These are phyloP conservation scores for Chlorella sp. DNA, from an alignment of 139 green algal genomes.

Conservation along the genomic window DNA sequence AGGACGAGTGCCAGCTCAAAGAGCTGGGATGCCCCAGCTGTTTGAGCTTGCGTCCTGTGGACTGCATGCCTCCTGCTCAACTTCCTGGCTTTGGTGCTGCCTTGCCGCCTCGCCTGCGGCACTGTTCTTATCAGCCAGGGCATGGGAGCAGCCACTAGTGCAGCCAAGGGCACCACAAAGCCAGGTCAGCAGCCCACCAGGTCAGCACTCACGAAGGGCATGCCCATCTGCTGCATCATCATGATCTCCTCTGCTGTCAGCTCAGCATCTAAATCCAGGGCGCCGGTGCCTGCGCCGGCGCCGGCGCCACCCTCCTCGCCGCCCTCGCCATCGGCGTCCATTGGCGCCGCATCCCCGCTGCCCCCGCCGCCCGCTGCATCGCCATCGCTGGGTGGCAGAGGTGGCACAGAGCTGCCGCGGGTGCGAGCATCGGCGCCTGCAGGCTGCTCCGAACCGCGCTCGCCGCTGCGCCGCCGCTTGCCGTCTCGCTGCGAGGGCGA, in stretches of 20 bases:
- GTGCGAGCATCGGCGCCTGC: neutral
- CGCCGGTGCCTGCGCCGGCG: neutral
- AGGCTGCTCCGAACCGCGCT: neutral
- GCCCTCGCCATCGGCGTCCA: neutral
- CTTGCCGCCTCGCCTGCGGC: too few species aligned
- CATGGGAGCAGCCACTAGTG: neutral
- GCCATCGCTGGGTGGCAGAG: neutral
- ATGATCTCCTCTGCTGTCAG: slow-evolving; percentile 84
- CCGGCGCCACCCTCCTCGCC: slow-evolving; percentile 9
- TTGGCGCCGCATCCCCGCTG: neutral
- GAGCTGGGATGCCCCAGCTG: too few species aligned
- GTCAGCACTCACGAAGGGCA: slow-evolving; percentile 71
- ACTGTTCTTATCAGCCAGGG: too few species aligned
- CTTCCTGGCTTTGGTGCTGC: too few species aligned
- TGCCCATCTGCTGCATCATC: slow-evolving; percentile 91
- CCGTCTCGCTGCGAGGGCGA: slow-evolving; percentile 3
- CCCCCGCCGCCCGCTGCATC: neutral
- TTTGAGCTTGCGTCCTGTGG: too few species aligned
- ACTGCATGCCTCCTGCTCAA: too few species aligned
- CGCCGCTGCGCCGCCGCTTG: slow-evolving; percentile 4
- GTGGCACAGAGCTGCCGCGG: neutral
- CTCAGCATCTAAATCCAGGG: slow-evolving; percentile 73
- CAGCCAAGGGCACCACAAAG: neutral
- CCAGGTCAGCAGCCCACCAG: neutral
- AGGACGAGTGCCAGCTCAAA: neutral